Evolutionary conservation across 805 yeast species (phyloP).

Genomic region (Wickerhamomyces canadensis): DNA sequence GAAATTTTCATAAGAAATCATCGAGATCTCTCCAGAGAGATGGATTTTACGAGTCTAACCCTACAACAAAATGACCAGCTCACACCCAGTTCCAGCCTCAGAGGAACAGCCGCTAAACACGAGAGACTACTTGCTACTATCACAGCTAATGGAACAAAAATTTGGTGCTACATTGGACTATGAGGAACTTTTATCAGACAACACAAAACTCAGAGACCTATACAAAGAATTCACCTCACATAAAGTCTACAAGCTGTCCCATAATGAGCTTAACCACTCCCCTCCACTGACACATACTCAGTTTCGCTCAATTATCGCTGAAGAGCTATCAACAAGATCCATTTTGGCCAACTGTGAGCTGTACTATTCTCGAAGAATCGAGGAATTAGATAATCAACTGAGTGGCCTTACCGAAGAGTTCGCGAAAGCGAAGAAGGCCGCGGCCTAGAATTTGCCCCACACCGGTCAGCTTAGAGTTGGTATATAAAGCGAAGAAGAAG

Average conservation of each 20-base stretch:
- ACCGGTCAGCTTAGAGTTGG: too few relatives aligned
- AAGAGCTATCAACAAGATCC: not conserved
- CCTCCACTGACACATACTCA: constrained; percentile 3
- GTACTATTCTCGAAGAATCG: constrained; percentile 12
- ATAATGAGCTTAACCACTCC: not conserved
- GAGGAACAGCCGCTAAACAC: not conserved
- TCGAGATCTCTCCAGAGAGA: too few relatives aligned
- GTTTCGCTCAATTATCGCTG: constrained; percentile 3
- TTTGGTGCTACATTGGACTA: not conserved
- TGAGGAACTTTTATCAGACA: not conserved
- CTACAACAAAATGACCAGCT: too few relatives aligned
- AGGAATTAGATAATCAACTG: constrained; percentile 13
- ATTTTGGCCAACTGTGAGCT: constrained; percentile 19
- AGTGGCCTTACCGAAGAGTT: constrained; percentile 8
- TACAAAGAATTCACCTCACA: not conserved
- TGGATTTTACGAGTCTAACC: too few relatives aligned
- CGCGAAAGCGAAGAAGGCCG: constrained; percentile 1
- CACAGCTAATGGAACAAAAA: not conserved
- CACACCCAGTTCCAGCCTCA: too few relatives aligned
- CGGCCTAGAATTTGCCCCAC: too few relatives aligned
- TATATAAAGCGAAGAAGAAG: not conserved
- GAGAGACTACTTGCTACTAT: not conserved
- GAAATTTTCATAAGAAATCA: not conserved
- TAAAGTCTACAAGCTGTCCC: not conserved
- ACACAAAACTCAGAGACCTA: not conserved